phyloP scores from a whole-genome alignment of 2,329 filamentous ascomycete species.

The Cordyceps farinosa region DNA sequence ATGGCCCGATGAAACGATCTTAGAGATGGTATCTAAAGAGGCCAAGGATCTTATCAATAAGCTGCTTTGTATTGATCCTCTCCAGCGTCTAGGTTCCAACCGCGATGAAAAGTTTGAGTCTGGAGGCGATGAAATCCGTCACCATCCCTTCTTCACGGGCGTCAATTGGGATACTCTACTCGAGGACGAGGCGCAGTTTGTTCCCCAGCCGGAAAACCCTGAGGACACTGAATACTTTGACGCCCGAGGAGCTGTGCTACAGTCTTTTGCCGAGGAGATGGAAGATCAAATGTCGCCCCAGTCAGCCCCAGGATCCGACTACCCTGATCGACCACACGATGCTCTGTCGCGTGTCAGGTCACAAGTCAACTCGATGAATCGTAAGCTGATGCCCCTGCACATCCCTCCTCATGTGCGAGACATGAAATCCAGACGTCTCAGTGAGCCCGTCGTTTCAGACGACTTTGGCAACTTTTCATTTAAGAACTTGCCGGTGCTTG shows the following conservation, averaged over 20 bases:
- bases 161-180: conserved; percentile 86
- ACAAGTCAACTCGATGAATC: conserved; percentile 81
- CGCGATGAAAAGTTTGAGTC: conserved; percentile 74
- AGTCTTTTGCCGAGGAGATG: conserved; percentile 89
- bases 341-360: conserved; percentile 84
- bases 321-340: conserved; percentile 87
- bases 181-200: conserved; percentile 94
- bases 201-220: conserved; percentile 86
- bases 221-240: conserved; percentile 99
- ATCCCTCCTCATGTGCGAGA: conserved; percentile 96
- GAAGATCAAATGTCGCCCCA: conserved; percentile 82
- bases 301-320: conserved; percentile 68
- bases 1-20: conserved; percentile 83
- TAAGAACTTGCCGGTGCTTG: conserved; percentile 93
- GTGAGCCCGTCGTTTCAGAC: conserved; percentile 82
- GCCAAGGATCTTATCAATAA: conserved; percentile 94
- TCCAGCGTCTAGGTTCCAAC: conserved; percentile 80
- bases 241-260: conserved; percentile 81
- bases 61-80: conserved; percentile 79
- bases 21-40: conserved; percentile 71
- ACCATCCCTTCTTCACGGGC: conserved; percentile 81
- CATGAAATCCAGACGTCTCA: conserved; percentile 78
- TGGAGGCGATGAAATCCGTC: conserved; percentile 87
- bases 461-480: conserved; percentile 97
- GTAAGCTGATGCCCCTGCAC: conserved; percentile 88